Percentiles rank a stretch among this genome's conserved stretches.
Conservation (phyloP, 2,329 filamentous ascomycete genomes). For the Pyrenochaeta sp. region DNA sequence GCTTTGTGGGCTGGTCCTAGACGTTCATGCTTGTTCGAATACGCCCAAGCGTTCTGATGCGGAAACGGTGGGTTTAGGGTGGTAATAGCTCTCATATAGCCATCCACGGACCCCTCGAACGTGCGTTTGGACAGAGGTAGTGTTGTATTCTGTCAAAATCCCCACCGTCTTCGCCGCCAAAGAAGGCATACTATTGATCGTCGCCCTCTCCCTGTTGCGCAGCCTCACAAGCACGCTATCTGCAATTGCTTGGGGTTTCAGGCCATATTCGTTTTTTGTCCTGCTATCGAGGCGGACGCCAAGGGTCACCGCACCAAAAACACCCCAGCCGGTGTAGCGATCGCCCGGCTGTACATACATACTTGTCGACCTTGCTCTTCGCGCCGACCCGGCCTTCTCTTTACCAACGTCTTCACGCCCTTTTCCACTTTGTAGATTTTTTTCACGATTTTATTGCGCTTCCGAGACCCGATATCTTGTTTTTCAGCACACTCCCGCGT, state of each 20-base stretch:
- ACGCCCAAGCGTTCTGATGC: constrained; percentile 18
- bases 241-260: constrained; percentile 1
- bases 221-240: not conserved
- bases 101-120: constrained; percentile 22
- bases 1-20: constrained; percentile 28
- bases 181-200: too few relatives aligned
- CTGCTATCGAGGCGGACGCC: constrained; percentile 25
- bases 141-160: too few relatives aligned
- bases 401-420: constrained; percentile 8
- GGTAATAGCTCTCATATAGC: constrained; percentile 18
- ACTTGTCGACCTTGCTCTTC: constrained; percentile 25
- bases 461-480: too few relatives aligned
- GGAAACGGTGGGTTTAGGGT: constrained; percentile 10
- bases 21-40: constrained; percentile 19
- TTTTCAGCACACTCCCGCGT: too few relatives aligned
- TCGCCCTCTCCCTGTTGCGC: constrained; percentile 4
- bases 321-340: constrained; percentile 32
- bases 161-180: too few relatives aligned
- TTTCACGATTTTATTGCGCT: too few relatives aligned
- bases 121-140: constrained; percentile 5
- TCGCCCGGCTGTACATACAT: constrained; percentile 24
- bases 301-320: constrained; percentile 26
- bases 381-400: constrained; percentile 34
- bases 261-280: constrained; percentile 20
- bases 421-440: not conserved